Conservation (phyloP, 352 stramenopile genomes). For the Pythium scleroteichum region DNA sequence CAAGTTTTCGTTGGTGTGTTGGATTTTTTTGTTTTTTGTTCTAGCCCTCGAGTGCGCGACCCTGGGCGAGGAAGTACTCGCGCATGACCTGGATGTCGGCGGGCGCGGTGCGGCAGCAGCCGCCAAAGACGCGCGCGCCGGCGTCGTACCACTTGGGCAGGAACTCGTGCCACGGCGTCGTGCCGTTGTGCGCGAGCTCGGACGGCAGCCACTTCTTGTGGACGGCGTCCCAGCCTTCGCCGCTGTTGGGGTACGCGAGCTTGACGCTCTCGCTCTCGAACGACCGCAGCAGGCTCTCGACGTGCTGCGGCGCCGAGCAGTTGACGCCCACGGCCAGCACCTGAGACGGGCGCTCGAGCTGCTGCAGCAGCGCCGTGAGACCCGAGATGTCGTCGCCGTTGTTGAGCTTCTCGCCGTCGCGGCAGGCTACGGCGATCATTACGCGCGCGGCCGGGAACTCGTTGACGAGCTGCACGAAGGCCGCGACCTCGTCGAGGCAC, state of each 20-base stretch:
- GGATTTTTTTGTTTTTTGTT: no score
- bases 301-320: conserved; percentile 76
- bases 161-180: conserved; percentile 56
- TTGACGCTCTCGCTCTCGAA: conserved; percentile 54
- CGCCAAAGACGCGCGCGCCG: conserved; percentile 75
- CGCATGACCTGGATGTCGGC: conserved; percentile 69
- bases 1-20: no score
- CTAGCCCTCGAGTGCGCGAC: conserved; percentile 18
- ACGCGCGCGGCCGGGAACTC: conserved; percentile 49
- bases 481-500: conserved; percentile 78
- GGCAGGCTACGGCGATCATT: conserved; percentile 69
- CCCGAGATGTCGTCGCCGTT: conserved; percentile 57
- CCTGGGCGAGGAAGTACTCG: conserved; percentile 40
- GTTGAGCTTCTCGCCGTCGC: conserved; percentile 63
- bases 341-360: conserved; percentile 53
- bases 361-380: conserved; percentile 42
- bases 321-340: conserved; percentile 84
- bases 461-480: conserved; percentile 78
- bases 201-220: conserved; percentile 72
- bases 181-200: conserved; percentile 28
- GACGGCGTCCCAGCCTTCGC: conserved; percentile 76
- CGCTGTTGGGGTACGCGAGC: conserved; percentile 85
- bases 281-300: conserved; percentile 57
- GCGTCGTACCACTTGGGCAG: conserved; percentile 67
- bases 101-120: conserved; percentile 80